phyloP scores from a whole-genome alignment of 257 asterid species.

The Paulownia fortunei region DNA sequence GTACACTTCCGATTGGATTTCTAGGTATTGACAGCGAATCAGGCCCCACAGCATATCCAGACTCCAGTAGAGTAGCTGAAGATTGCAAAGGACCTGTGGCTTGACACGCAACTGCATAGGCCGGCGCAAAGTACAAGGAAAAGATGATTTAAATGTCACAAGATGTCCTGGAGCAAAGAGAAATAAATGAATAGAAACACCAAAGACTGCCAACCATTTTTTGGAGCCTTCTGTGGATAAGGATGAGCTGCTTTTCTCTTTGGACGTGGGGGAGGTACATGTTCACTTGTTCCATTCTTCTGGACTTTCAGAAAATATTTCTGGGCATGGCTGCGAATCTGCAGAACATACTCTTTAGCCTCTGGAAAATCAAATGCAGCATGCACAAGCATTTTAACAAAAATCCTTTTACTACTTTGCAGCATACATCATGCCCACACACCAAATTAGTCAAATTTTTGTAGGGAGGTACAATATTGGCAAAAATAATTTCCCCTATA shows the following conservation, averaged over 20 bases:
- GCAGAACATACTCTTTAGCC: constrained; percentile 44
- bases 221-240: constrained; percentile 88
- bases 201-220: constrained; percentile 48
- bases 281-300: constrained; percentile 84
- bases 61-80: constrained; percentile 53
- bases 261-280: constrained; percentile 97
- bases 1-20: constrained; percentile 42
- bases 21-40: constrained; percentile 55
- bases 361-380: constrained; percentile 1
- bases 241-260: constrained; percentile 95
- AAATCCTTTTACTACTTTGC: neutral
- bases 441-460: neutral
- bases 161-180: neutral
- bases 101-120: constrained; percentile 46
- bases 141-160: neutral
- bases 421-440: neutral
- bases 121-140: constrained; percentile 14
- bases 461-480: neutral
- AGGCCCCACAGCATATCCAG: constrained; percentile 47
- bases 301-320: constrained; percentile 89
- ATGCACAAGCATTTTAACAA: constrained; percentile 9
- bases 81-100: constrained; percentile 49
- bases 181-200: neutral
- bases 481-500: too few species aligned
- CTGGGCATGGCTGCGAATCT: constrained; percentile 98